Evolutionary conservation across 352 stramenopile genomes (phyloP), one percentile per base, ranked within the genome.

Genomic region (Phytophthora pseudosyringae): DNA sequence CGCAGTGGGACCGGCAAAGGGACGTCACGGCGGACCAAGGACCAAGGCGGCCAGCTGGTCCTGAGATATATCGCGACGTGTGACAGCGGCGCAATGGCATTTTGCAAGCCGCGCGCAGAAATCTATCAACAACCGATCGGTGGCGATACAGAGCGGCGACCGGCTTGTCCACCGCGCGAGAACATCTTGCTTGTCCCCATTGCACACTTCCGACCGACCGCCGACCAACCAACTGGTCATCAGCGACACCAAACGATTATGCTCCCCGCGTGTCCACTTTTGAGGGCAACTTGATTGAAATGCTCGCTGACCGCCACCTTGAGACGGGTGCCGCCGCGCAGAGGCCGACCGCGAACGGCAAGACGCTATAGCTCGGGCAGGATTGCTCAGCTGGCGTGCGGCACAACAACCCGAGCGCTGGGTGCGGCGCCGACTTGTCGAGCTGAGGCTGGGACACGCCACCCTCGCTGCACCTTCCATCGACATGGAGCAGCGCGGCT

Each of bases 251-350:
- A 21, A 21, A 18, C 45, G 59, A 53, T 65, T 65, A 69, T 57
- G 26, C 58, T 21, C 38, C 28, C 33, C n/a, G 45, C 66, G 49
- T 75, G 67, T 75, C 67, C 67, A 75, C 55, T 67, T 75, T 67
- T 49, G 16, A 44, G 48, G 31, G 13, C 49, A 35, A 50, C 41
- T 61, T 70, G 63, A 70, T 70, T 61, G 62, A 49, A 61, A 38
- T 15, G 36, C 45, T 68, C 15, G 25, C 32, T 44, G 28, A 36
- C 35, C 16, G 12, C 33, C 15, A 15, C 8, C 36, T 58, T 71
- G 64, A 66, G 63, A 46, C 56, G 54, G 48, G 39, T 36, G 35
- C 35, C 2, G 11, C 32, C 10, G 25, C 13, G 26, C 46, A 59
- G 62, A 58, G 46, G 39, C 32, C 15, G 26, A 61, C 45, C 64